Evolutionary conservation across 2,329 filamentous ascomycete species (phyloP), one percentile per base, ranked within the genome.

Genomic region (Penicillium brasilianum): DNA sequence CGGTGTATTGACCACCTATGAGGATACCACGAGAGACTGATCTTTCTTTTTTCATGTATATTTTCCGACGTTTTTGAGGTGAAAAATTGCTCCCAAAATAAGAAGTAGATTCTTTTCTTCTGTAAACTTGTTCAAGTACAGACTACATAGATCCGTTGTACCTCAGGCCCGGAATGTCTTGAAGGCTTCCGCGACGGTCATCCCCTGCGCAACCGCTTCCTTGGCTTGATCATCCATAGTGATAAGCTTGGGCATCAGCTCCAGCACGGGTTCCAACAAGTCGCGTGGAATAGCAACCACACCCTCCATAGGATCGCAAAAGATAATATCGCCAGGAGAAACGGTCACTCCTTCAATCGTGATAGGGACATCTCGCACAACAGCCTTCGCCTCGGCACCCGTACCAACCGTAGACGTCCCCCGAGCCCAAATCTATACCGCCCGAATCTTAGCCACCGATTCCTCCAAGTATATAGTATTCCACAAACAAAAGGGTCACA

Each of bases 291-390:
- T 89, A 30, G 86, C 82, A 13, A 91, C 89, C 1, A 90, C 85
- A 0, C 88, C 90, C 65, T 91, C 90, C n/a, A 80, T 77, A 4
- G 86, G 83, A 72, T 93, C 90, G 58, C 86, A 85, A 75, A 91
- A 88, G 49, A 91, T 81, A 39, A 92, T 82, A 74, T 93, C 90
- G 8, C 89, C 88, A 20, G 80, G 78, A 46, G 60, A 72, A 4
- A 82, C 76, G 9, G 59, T 71, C n/a, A 82, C 75, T 14, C 78
- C 79, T 14, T 70, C 73, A 44, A 82, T 69, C 22, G 69, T 68
- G 41, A 82, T 71, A 3, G 73, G 73, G 10, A 81, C 72, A 68
- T 81, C 76, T 37, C 78, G 72, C 53, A 73, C 72, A 32, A 72
- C 76, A 4, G 78, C 72, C 61, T 78, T 80, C 7, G 80, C 74